Evolutionary conservation across 2,329 filamentous ascomycete genomes (phyloP).

Genomic region (Colletotrichum simmondsii): DNA sequence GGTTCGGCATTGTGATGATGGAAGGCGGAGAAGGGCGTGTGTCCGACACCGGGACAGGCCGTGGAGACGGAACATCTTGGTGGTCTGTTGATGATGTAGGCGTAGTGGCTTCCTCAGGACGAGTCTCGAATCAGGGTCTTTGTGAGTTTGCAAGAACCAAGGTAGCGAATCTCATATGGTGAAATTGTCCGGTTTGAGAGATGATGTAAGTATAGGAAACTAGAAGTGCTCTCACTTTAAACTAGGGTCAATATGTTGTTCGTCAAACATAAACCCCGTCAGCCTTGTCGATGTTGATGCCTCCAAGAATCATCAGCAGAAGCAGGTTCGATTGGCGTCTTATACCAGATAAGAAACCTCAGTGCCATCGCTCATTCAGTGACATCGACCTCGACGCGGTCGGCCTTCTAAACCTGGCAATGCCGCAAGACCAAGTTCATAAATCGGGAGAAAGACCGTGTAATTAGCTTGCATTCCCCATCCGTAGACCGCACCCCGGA

Average conservation of each 20-base stretch:
- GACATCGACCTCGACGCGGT: background rate
- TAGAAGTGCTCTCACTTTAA: background rate
- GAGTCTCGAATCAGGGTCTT: background rate
- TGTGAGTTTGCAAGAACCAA: too few relatives aligned
- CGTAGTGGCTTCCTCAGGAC: background rate
- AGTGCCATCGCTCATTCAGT: background rate
- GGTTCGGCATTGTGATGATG: background rate
- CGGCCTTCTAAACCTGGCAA: background rate
- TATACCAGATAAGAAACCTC: background rate
- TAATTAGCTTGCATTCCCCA: background rate
- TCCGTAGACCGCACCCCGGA: background rate
- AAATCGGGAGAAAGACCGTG: too few relatives aligned
- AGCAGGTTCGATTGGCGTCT: background rate
- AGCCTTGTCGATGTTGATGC: background rate
- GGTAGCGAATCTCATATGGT: too few relatives aligned
- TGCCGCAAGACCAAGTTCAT: background rate
- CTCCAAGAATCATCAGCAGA: background rate
- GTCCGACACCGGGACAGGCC: background rate
- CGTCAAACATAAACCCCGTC: background rate
- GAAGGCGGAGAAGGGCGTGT: background rate
- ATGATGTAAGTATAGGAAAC: background rate
- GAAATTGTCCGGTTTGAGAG: background rate
- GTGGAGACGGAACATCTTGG: slow-evolving; percentile 4
- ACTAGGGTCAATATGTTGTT: background rate
- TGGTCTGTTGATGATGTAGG: background rate